Evolutionary conservation across 176 grass and related monocot genomes (phyloP).

Genomic region (Cenchrus purpureus): DNA sequence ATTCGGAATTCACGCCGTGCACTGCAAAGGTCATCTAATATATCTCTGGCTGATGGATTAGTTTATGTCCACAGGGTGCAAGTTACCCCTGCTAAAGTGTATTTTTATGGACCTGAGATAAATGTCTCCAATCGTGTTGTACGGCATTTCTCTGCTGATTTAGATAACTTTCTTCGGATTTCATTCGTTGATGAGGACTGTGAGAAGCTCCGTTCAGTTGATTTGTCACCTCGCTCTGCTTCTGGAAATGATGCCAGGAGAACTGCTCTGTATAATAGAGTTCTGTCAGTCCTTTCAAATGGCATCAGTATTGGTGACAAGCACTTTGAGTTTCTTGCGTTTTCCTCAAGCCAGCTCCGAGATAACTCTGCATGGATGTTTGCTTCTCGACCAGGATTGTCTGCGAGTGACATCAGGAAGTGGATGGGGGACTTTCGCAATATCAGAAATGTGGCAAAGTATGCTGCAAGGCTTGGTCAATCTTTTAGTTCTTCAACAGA

Average conservation of each 20-base stretch:
- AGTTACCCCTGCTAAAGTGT: slow-evolving; percentile 91
- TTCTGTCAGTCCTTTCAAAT: slow-evolving; percentile 70
- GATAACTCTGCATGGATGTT: slow-evolving; percentile 98
- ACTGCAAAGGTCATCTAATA: slow-evolving; percentile 37
- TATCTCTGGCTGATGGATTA: slow-evolving; percentile 69
- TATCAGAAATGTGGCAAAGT: slow-evolving; percentile 93
- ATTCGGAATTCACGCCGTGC: slow-evolving; percentile 25
- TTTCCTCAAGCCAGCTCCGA: slow-evolving; percentile 94
- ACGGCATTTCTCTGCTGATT: slow-evolving; percentile 49
- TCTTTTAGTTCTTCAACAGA: slow-evolving; percentile 87
- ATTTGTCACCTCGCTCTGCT: slow-evolving; percentile 69
- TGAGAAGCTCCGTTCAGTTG: slow-evolving; percentile 69
- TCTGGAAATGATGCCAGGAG: slow-evolving; percentile 35
- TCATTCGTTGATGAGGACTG: slow-evolving; percentile 93
- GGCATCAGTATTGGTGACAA: slow-evolving; percentile 76
- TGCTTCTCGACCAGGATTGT: slow-evolving; percentile 57
- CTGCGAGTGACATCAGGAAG: slow-evolving; percentile 67
- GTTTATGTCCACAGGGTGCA: slow-evolving; percentile 85
- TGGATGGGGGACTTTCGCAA: slow-evolving; percentile 81
- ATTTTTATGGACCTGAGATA: slow-evolving; percentile 86
- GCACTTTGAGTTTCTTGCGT: slow-evolving; percentile 94
- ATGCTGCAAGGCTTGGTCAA: slow-evolving; percentile 92
- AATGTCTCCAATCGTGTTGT: slow-evolving; percentile 96
- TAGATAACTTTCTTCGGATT: slow-evolving; percentile 84
- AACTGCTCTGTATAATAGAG: slow-evolving; percentile 71